Base-by-base conservation (phyloP, 2,329 filamentous ascomycete genomes). In the Epichloe gansuensis region DNA sequence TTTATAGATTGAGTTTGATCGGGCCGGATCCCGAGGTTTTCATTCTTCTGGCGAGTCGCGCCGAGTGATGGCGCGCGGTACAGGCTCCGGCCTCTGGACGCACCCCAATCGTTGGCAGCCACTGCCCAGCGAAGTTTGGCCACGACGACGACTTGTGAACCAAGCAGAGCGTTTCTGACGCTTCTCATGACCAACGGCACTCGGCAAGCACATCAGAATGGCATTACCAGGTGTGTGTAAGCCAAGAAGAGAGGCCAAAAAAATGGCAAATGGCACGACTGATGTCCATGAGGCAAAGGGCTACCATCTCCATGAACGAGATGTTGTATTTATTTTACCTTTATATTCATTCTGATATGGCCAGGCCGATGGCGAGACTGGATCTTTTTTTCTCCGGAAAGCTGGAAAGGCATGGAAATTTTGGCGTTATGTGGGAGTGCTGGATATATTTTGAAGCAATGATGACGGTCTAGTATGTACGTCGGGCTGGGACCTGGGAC, bases 1-100 rank as follows among this genome's bases (percentile, higher is more conserved):
- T 70, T 83, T 50, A 85, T 85, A 54, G 81, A 85, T 65, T 85
- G 63, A 67, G 44, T 15, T 5, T 7, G n/a, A 11, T 39, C 17
- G 50, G 50, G 28, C 42, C 9, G 41, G 45, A 48, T 43, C 44
- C 38, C 15, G 23, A 39, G 1, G 28, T n/a, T 25, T 28, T 23
- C 9, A 37, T 15, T 17, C 5, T 23, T 23, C 8, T 6, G 13
- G 13, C 28, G n/a, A 41, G 43, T 28, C 11, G 12, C n/a, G 12
- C n/a, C 15, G 6, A 41, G n/a, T 25, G 25, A 34, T 9, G 15
- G 13, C 25, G 28, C 3, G 6, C 23, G 25, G n/a, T 4, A 21
- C 35, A 38, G 17, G 23, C 31, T 45, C 17, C n/a, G 15, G 34
- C 12, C 17, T 38, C 7, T 15, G 8, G n/a, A 34, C 23, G 3